Evolutionary conservation across 2,329 filamentous ascomycete species (phyloP).

Genomic region (Xylaria sp.): DNA sequence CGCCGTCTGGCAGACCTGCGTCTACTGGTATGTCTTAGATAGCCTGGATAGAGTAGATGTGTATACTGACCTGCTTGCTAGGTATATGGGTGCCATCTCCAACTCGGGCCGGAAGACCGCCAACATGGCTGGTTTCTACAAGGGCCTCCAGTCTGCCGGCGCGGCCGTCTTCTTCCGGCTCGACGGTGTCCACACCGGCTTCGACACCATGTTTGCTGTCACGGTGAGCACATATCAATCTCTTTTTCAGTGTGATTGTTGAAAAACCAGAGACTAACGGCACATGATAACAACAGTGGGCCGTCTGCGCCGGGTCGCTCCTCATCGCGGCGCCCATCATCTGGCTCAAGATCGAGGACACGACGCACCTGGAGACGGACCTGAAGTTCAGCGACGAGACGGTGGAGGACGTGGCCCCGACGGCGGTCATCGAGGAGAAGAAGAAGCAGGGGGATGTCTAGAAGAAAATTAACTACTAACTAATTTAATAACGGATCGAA

Average conservation of each 20-base stretch:
- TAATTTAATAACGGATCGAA: too few relatives aligned
- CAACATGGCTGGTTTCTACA: slow-evolving; percentile 91
- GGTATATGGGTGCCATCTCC: slow-evolving; percentile 89
- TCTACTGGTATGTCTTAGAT: slow-evolving; percentile 83
- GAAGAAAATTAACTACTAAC: too few relatives aligned
- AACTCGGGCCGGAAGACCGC: slow-evolving; percentile 92
- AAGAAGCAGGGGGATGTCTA: slow-evolving; percentile 32
- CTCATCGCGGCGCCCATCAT: slow-evolving; percentile 80
- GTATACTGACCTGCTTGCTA: slow-evolving; percentile 44
- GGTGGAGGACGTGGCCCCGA: slow-evolving; percentile 63
- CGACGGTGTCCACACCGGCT: slow-evolving; percentile 64
- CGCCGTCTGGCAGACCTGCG: slow-evolving; percentile 84
- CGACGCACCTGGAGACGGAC: slow-evolving; percentile 80
- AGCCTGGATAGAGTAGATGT: slow-evolving; percentile 67
- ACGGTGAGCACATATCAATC: slow-evolving; percentile 45
- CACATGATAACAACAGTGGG: slow-evolving; percentile 63
- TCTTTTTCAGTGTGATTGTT: too few relatives aligned
- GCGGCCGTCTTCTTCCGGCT: slow-evolving; percentile 75
- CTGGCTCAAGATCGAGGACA: slow-evolving; percentile 77
- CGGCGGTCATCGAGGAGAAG: slow-evolving; percentile 34
- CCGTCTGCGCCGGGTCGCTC: slow-evolving; percentile 71
- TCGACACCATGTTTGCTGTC: slow-evolving; percentile 70
- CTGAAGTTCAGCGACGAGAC: slow-evolving; percentile 85
- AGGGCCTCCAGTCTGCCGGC: slow-evolving; percentile 83
- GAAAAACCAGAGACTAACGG: not conserved